A percentile compares a stretch with the other conserved stretches of the same genome.
Evolutionary conservation across 2,329 filamentous ascomycete genomes (phyloP).

Genomic region (Septoria petroselini): DNA sequence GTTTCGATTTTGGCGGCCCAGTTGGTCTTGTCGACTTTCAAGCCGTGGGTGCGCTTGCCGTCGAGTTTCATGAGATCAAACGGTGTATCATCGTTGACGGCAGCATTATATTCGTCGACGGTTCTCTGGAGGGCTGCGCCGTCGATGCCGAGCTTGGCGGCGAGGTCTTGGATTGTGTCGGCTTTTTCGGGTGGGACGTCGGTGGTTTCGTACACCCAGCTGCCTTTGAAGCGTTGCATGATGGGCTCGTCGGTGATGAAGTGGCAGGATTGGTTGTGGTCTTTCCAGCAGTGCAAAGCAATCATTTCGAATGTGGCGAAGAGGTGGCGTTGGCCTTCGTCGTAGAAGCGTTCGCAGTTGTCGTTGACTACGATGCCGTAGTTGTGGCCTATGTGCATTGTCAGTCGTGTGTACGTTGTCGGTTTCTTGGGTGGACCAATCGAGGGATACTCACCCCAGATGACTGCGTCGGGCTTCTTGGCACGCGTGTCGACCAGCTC

Average conservation of each 20-base stretch:
- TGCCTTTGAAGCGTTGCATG: conserved; percentile 44
- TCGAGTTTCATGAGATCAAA: conserved; percentile 46
- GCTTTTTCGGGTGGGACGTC: conserved; percentile 43
- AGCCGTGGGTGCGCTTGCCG: conserved; percentile 41
- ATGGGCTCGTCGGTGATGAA: conserved; percentile 44
- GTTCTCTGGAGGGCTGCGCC: conserved; percentile 41
- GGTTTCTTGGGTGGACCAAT: not conserved
- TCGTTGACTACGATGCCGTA: conserved; percentile 47
- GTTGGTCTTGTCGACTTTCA: conserved; percentile 42
- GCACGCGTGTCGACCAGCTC: conserved; percentile 45
- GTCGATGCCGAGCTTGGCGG: conserved; percentile 41
- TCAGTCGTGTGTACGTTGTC: conserved; percentile 10
- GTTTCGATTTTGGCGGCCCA: conserved; percentile 43
- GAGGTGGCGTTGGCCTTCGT: conserved; percentile 81
- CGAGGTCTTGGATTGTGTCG: conserved; percentile 42
- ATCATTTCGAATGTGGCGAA: conserved; percentile 48
- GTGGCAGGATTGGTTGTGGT: conserved; percentile 44
- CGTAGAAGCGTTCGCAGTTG: conserved; percentile 68
- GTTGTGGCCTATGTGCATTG: conserved; percentile 35
- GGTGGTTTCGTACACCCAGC: conserved; percentile 46
- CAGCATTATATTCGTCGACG: conserved; percentile 42
- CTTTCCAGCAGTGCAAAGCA: conserved; percentile 42
- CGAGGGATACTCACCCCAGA: conserved; percentile 34
- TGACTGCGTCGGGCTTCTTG: conserved; percentile 43
- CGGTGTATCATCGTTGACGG: conserved; percentile 41